Evolutionary conservation across 2,329 filamentous ascomycete genomes (phyloP), one percentile per base, ranked within the genome.

Genomic region (Ceratocystis albifundus): DNA sequence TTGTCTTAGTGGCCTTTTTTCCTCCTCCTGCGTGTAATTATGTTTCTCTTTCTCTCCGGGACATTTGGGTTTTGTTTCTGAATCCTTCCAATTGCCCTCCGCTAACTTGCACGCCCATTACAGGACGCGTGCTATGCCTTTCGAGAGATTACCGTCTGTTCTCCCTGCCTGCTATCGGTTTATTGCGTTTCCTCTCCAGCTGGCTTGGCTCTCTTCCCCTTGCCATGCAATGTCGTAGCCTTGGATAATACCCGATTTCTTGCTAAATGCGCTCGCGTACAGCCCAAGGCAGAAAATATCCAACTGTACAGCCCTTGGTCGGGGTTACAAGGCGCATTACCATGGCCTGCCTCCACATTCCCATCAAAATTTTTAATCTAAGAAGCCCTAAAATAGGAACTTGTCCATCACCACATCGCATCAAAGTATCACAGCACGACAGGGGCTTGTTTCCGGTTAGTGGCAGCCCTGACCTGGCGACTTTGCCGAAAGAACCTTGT

Each of bases 371-470:
- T 36, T 36, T 36, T 32, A 57, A 57, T 57, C 53, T 57, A 25
- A 22, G 15, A 57, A 57, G 25, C 28, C 46, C 53, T 3, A 57
- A 57, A 15, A 57, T n/a, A 22, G 17, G 15, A 57, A 57, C 53
- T 57, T 57, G 53, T 4, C 53, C 53, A 30, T 57, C 25, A 22
- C 48, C 3, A 22, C 22, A 22, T 50, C n/a, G 20, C 22, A 22
- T 50, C n/a, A 50, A 25, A 30, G 22, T 28, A 55, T 25, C 22
- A 30, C 53, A 57, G 53, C 25, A 57, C 25, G 25, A n/a, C 22
- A 57, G 53, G 28, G 53, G 53, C 53, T 15, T 57, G 53, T 32
- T 57, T 57, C 53, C 17, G 25, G 53, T 28, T 57, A 57, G 12
- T 17, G 46, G 10, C 32, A 36, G 22, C 25, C 22, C 28, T 28